phyloP scores from a whole-genome alignment of 305 asterid genomes.

The Fraxinus albicans region DNA sequence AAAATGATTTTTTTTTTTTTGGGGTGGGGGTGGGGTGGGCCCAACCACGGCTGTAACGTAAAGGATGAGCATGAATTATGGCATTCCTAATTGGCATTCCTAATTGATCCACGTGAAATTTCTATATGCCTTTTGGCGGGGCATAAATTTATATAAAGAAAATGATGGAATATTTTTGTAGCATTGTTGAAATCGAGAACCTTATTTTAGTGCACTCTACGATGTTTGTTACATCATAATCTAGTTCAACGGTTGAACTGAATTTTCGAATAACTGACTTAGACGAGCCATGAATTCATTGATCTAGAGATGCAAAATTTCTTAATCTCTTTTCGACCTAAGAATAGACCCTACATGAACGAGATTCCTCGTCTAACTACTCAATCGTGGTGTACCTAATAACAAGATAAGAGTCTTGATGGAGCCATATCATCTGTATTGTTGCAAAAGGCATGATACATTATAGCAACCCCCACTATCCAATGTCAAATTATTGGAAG shows the following conservation, averaged over 20 bases:
- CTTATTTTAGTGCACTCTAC: not conserved
- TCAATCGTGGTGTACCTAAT: not conserved
- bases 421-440: not conserved
- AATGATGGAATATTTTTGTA: not conserved
- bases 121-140: not conserved
- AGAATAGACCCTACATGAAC: not conserved
- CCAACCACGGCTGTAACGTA: not conserved
- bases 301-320: not conserved
- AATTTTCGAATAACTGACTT: not conserved
- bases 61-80: not conserved
- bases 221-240: not conserved
- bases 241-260: not conserved
- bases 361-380: not conserved
- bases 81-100: not conserved
- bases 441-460: not conserved
- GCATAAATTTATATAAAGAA: not conserved
- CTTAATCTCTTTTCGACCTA: not conserved
- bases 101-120: not conserved
- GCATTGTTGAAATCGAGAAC: not conserved
- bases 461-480: not conserved
- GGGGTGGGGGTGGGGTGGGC: not conserved
- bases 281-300: not conserved
- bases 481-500: not conserved
- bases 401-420: not conserved
- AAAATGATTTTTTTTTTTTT: too few relatives aligned